Conservation (phyloP, 768 basidiomycete species). For the Mycena belliarum region DNA sequence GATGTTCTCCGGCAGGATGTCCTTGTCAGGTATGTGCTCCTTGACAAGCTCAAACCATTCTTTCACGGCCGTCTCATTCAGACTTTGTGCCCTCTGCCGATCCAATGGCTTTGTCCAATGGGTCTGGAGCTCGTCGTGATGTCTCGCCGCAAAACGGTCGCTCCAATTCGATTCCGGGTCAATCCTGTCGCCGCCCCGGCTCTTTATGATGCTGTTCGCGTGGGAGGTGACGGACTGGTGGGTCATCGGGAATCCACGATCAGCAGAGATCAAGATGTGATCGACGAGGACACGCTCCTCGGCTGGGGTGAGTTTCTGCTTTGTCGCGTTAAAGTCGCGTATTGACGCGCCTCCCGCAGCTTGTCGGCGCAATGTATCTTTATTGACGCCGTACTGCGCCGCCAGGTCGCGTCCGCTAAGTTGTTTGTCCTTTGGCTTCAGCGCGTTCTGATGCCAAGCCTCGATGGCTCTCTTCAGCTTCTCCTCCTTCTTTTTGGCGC, state of each 20-base stretch:
- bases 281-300: slow-evolving; percentile 34
- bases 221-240: slow-evolving; percentile 20
- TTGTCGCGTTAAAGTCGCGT: neutral
- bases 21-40: too few species aligned
- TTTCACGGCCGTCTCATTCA: neutral
- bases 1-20: too few species aligned
- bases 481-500: too few species aligned
- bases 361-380: too few species aligned
- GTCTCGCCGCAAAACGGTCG: slow-evolving; percentile 27
- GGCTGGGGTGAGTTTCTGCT: neutral
- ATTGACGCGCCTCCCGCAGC: too few species aligned
- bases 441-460: too few species aligned
- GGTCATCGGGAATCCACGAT: slow-evolving; percentile 28
- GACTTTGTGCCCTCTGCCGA: neutral
- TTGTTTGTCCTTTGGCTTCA: too few species aligned
- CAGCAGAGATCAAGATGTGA: slow-evolving; percentile 28
- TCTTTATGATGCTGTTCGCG: slow-evolving; percentile 29
- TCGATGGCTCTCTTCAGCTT: too few species aligned
- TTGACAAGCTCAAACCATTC: too few species aligned
- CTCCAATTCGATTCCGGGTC: slow-evolving; percentile 24
- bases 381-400: too few species aligned
- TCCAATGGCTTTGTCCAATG: neutral
- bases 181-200: slow-evolving; percentile 19
- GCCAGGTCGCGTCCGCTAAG: too few species aligned
- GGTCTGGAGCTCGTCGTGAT: slow-evolving; percentile 10